Evolutionary conservation across 2,329 filamentous ascomycete species (phyloP).

Genomic region (Corynespora cassiicola): DNA sequence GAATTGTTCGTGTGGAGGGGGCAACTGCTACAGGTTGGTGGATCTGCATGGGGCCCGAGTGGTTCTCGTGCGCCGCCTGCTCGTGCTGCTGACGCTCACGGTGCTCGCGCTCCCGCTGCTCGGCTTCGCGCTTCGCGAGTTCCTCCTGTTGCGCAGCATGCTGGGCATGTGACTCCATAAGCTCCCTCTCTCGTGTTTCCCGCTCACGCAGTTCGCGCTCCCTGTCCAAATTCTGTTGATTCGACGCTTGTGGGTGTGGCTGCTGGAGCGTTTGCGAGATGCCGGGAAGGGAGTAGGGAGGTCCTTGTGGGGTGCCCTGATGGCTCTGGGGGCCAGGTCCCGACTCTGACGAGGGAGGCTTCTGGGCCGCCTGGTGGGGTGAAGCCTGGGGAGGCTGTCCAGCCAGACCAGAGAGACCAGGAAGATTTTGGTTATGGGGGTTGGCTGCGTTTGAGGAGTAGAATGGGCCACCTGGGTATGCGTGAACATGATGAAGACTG

Average conservation of each 20-base stretch:
- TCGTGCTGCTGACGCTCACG: conserved; percentile 65
- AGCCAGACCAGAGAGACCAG: conserved; percentile 51
- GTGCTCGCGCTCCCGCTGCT: conserved; percentile 68
- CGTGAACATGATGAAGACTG: conserved; percentile 21
- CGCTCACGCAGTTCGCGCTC: conserved; percentile 56
- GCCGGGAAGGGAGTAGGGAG: conserved; percentile 52
- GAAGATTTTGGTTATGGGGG: conserved; percentile 51
- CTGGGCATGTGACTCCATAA: conserved; percentile 57
- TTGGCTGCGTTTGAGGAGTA: conserved; percentile 47
- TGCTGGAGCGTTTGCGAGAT: conserved; percentile 52
- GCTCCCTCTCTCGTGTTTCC: conserved; percentile 56
- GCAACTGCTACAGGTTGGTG: conserved; percentile 86
- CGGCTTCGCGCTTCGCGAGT: conserved; percentile 50
- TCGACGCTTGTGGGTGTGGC: conserved; percentile 43
- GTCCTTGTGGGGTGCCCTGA: conserved; percentile 41
- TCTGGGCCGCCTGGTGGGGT: conserved; percentile 43
- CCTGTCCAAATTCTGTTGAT: conserved; percentile 47
- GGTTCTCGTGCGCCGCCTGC: conserved; percentile 81
- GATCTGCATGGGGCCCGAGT: conserved; percentile 85
- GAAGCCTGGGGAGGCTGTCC: conserved; percentile 52
- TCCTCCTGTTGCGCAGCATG: conserved; percentile 60
- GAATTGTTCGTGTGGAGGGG: conserved; percentile 80
- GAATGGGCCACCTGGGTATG: conserved; percentile 40
- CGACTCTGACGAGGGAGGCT: conserved; percentile 44
- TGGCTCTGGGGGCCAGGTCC: conserved; percentile 40